Percentiles rank a stretch among this genome's conserved stretches.
phyloP scores from a whole-genome alignment of 495 filamentous ascomycete genomes.

The Thermochaetoides thermophila region DNA sequence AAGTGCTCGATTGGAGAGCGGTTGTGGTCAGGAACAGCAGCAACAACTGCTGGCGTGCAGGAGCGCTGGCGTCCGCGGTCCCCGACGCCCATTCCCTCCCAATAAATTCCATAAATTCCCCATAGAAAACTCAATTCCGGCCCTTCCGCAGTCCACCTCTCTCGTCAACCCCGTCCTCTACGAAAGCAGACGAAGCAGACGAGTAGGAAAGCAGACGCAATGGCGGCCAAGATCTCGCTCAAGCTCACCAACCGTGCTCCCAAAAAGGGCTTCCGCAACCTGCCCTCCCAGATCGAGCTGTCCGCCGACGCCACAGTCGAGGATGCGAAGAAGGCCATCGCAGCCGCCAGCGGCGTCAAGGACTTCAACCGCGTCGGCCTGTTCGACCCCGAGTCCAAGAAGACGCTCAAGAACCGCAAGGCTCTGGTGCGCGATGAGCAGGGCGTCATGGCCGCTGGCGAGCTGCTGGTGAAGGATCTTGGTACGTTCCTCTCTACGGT shows the following conservation, averaged over 20 bases:
- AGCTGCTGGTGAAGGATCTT: slow-evolving; percentile 83
- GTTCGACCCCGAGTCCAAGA: slow-evolving; percentile 54
- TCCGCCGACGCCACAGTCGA: slow-evolving; percentile 44
- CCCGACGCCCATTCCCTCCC: too few relatives aligned
- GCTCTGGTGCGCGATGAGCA: slow-evolving; percentile 41
- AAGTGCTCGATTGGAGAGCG: too few relatives aligned
- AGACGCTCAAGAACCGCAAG: slow-evolving; percentile 42
- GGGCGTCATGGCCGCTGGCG: slow-evolving; percentile 51
- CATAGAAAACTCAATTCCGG: too few relatives aligned
- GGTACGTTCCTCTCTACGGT: too few relatives aligned
- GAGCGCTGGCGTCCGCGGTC: too few relatives aligned
- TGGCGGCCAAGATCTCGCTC: slow-evolving; percentile 23
- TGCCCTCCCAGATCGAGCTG: slow-evolving; percentile 53
- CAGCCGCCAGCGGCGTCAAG: slow-evolving; percentile 25
- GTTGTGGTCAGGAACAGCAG: too few relatives aligned
- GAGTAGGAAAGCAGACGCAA: too few relatives aligned
- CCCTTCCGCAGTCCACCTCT: too few relatives aligned
- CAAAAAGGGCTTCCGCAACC: slow-evolving; percentile 50
- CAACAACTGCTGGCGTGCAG: too few relatives aligned
- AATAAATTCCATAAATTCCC: too few relatives aligned
- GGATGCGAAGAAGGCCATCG: slow-evolving; percentile 37
- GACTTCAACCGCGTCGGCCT: slow-evolving; percentile 54
- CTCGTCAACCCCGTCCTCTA: too few relatives aligned
- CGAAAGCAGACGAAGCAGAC: too few relatives aligned
- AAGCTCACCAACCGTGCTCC: slow-evolving; percentile 30